Percentiles rank a stretch among this genome's conserved stretches.
These are phyloP conservation scores for Exophiala lecanii-corni DNA, from an alignment of 2,329 filamentous ascomycete genomes.

Conservation along the genomic window DNA sequence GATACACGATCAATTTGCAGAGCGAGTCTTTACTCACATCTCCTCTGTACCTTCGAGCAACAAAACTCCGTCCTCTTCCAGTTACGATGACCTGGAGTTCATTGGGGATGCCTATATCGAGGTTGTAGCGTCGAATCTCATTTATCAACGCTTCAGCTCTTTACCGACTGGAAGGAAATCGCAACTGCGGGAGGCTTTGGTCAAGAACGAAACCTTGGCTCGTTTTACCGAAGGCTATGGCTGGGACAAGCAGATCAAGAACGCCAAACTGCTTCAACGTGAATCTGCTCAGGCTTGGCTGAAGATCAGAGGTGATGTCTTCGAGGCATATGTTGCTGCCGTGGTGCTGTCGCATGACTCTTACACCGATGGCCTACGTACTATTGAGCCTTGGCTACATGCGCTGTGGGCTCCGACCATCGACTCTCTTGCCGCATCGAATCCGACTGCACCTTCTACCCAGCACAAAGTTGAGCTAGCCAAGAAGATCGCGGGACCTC, in stretches of 20 bases:
- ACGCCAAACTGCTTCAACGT: constrained; percentile 41
- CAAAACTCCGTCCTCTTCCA: constrained; percentile 28
- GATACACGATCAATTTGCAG: constrained; percentile 15
- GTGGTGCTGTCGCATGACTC: constrained; percentile 55
- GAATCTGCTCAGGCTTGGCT: constrained; percentile 42
- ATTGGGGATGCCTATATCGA: constrained; percentile 84
- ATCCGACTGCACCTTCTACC: constrained; percentile 23
- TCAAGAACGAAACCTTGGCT: constrained; percentile 75
- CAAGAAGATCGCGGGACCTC: constrained; percentile 51
- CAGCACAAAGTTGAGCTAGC: constrained; percentile 52
- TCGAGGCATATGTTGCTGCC: constrained; percentile 85
- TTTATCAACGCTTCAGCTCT: constrained; percentile 66
- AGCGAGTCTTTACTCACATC: constrained; percentile 24
- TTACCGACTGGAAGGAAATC: constrained; percentile 65
- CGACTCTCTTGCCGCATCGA: constrained; percentile 30
- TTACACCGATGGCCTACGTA: constrained; percentile 55
- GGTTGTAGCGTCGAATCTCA: constrained; percentile 67
- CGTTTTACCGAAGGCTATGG: constrained; percentile 66
- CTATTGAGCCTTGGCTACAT: constrained; percentile 66
- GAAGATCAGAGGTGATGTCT: constrained; percentile 80
- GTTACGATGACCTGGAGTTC: constrained; percentile 83
- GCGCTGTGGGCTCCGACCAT: constrained; percentile 68
- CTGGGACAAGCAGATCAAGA: constrained; percentile 59
- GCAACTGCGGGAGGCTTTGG: constrained; percentile 70
- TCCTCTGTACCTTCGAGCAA: constrained; percentile 41